Evolutionary conservation across 495 filamentous ascomycete genomes (phyloP).

Genomic region (Staphylotrichum tortipilum): DNA sequence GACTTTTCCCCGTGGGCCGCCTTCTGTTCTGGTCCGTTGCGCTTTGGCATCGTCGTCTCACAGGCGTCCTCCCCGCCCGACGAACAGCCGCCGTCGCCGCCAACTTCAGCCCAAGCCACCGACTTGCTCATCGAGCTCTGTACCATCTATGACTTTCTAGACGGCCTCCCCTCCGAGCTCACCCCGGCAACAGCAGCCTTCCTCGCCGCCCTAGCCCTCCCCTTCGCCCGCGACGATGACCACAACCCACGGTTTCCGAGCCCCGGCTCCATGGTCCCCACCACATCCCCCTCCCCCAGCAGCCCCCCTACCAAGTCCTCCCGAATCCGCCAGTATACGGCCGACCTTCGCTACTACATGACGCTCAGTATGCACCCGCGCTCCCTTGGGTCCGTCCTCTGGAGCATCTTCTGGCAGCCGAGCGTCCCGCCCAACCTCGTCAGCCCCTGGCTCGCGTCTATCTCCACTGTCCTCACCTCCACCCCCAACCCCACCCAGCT

Average conservation of each 20-base stretch:
- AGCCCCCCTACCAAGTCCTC: no score
- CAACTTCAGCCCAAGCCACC: background rate
- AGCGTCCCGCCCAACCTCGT: background rate
- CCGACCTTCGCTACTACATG: background rate
- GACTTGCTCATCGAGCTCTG: background rate
- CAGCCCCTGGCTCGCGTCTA: background rate
- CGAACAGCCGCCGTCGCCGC: background rate
- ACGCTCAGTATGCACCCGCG: background rate
- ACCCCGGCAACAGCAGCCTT: background rate
- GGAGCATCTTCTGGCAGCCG: background rate
- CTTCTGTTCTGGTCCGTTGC: background rate
- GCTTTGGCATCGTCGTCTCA: no score
- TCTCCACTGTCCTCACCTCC: background rate
- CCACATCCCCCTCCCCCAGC: no score
- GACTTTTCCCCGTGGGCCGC: background rate
- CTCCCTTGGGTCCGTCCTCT: background rate
- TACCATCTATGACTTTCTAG: background rate
- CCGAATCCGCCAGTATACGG: background rate
- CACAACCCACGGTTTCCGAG: no score
- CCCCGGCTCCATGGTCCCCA: no score
- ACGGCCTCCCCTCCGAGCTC: background rate
- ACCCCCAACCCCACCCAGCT: background rate
- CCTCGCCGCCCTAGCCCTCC: background rate
- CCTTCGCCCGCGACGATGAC: background rate
- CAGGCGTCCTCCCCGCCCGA: background rate